These are phyloP conservation scores for Petunia secreta DNA, from an alignment of 257 asterid species.

Conservation along the genomic window DNA sequence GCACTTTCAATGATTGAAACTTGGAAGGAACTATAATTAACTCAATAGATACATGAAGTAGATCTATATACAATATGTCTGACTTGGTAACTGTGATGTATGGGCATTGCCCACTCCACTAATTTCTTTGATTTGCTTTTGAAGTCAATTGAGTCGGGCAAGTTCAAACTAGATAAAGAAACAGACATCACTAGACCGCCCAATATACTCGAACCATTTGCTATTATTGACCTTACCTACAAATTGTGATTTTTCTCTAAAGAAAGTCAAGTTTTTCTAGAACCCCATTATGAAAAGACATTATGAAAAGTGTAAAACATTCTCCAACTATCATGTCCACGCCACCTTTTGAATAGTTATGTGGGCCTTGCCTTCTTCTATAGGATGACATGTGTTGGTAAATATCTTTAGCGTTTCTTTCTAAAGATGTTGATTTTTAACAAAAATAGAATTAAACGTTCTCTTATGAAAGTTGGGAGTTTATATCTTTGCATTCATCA, in stretches of 20 bases:
- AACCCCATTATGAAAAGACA: background rate
- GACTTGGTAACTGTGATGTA: too few relatives aligned
- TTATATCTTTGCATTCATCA: too few relatives aligned
- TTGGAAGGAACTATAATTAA: background rate
- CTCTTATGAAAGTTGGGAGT: too few relatives aligned
- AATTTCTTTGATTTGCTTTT: background rate
- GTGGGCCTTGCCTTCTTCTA: background rate
- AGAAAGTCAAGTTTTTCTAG: background rate
- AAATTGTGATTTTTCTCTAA: background rate
- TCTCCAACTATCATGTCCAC: background rate
- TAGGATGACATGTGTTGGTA: background rate
- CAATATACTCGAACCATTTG: constrained; percentile 4
- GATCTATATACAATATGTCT: too few relatives aligned
- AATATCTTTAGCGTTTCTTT: background rate
- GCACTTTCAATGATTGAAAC: background rate
- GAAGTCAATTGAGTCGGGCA: background rate
- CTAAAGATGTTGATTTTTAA: background rate
- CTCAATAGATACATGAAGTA: background rate
- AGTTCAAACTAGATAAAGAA: constrained; percentile 6
- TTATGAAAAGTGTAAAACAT: background rate
- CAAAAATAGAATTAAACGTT: background rate
- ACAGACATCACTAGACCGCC: constrained; percentile 21
- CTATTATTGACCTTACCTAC: background rate
- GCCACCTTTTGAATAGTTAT: background rate
- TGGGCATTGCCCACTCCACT: background rate